A percentile compares a stretch with the other conserved stretches of the same genome.
These are phyloP conservation scores for Didymella pomorum DNA, from an alignment of 2,329 filamentous ascomycete genomes.

Conservation along the genomic window DNA sequence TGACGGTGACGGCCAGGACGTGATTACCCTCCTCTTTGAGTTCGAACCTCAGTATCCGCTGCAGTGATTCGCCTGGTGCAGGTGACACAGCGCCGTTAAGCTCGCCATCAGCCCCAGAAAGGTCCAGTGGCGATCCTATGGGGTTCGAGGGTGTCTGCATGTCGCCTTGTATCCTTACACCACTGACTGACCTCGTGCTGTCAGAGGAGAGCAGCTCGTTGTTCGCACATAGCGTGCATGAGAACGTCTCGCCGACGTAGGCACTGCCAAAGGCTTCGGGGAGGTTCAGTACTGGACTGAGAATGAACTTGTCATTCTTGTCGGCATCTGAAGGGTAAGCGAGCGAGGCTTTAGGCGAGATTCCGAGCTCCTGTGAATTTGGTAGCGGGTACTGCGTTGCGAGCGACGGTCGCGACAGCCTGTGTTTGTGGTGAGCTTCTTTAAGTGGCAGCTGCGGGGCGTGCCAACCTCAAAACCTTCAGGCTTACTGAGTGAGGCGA, in stretches of 20 bases:
- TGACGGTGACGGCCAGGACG: slow-evolving; percentile 90
- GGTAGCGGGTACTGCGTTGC: slow-evolving; percentile 73
- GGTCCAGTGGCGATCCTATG: slow-evolving; percentile 65
- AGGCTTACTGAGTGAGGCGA: slow-evolving; percentile 81
- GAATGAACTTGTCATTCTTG: slow-evolving; percentile 62
- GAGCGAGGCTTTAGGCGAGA: slow-evolving; percentile 68
- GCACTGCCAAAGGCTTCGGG: slow-evolving; percentile 92
- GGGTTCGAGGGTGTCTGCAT: slow-evolving; percentile 90
- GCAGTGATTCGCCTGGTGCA: slow-evolving; percentile 71
- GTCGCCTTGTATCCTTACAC: slow-evolving; percentile 85
- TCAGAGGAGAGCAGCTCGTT: slow-evolving; percentile 69
- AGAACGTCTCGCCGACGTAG: slow-evolving; percentile 94
- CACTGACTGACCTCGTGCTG: slow-evolving; percentile 65
- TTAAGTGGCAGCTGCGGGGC: slow-evolving; percentile 52
- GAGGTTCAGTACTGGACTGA: slow-evolving; percentile 75
- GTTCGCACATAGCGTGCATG: slow-evolving; percentile 94
- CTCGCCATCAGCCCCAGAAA: slow-evolving; percentile 57
- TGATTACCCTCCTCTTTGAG: slow-evolving; percentile 95
- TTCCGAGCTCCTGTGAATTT: slow-evolving; percentile 59
- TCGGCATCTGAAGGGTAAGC: slow-evolving; percentile 68
- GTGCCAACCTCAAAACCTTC: slow-evolving; percentile 80
- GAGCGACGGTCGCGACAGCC: slow-evolving; percentile 82
- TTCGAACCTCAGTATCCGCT: slow-evolving; percentile 84
- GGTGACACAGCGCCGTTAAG: slow-evolving; percentile 51
- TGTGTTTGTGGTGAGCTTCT: slow-evolving; percentile 51